Evolutionary conservation across 2,329 filamentous ascomycete species (phyloP).

Genomic region (Calycina herbarum): DNA sequence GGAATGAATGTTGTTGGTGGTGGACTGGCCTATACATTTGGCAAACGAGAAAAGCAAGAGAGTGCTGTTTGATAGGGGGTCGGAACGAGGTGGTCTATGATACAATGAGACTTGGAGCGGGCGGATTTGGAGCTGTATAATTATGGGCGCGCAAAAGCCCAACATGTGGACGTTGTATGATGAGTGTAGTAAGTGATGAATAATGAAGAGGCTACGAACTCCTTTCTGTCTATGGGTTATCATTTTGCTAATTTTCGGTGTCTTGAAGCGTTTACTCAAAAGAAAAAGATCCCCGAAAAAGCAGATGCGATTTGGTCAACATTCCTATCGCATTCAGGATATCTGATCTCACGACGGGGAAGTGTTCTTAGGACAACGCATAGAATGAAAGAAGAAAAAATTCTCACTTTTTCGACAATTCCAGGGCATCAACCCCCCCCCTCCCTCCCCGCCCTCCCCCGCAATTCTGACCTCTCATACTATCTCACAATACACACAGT

Average conservation of each 20-base stretch:
- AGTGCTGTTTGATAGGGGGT: slow-evolving; percentile 3
- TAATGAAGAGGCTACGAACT: background rate
- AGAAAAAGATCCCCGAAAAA: background rate
- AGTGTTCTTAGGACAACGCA: no score
- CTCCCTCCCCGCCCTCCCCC: no score
- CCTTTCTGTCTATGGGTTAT: background rate
- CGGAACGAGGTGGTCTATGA: background rate
- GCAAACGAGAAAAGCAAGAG: slow-evolving; percentile 30
- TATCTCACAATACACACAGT: no score
- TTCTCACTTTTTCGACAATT: no score
- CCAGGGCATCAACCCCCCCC: no score
- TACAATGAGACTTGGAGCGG: background rate
- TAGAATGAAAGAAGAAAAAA: no score
- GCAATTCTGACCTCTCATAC: no score
- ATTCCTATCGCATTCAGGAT: background rate
- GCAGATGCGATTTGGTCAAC: background rate
- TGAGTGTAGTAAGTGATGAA: slow-evolving; percentile 22
- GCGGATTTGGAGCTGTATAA: slow-evolving; percentile 12
- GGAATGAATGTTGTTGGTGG: slow-evolving; percentile 51
- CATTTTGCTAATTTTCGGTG: background rate
- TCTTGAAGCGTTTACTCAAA: background rate
- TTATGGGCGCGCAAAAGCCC: slow-evolving; percentile 14
- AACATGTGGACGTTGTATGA: slow-evolving; percentile 23
- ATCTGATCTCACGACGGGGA: no score
- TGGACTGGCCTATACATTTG: slow-evolving; percentile 53